These are phyloP conservation scores for Rhodotorula sp. DNA, from an alignment of 1,284 basidiomycete species.

Conservation along the genomic window DNA sequence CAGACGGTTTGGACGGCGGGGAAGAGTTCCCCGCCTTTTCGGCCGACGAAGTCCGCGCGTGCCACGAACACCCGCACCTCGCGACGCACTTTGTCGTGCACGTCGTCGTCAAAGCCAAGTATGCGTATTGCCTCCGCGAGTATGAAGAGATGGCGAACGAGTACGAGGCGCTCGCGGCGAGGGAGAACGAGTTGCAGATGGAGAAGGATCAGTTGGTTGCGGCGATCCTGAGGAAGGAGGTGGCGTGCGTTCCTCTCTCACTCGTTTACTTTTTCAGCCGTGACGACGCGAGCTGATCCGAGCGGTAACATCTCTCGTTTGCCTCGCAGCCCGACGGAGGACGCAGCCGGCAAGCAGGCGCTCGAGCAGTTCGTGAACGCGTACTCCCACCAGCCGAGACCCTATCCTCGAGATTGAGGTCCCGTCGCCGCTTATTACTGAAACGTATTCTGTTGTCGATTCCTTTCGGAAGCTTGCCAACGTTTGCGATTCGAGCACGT, in stretches of 20 bases:
- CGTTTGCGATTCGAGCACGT: no score
- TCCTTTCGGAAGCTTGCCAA: no score
- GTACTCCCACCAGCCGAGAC: slow-evolving; percentile 18
- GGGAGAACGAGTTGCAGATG: slow-evolving; percentile 57
- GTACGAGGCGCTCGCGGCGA: slow-evolving; percentile 57
- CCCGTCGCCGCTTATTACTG: background rate
- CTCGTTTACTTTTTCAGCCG: background rate
- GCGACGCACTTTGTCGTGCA: slow-evolving; percentile 53
- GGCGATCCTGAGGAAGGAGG: slow-evolving; percentile 50
- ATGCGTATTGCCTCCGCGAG: slow-evolving; percentile 61
- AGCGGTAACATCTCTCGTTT: background rate
- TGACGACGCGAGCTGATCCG: background rate
- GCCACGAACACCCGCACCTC: slow-evolving; percentile 29
- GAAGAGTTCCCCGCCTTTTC: background rate
- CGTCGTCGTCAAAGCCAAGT: slow-evolving; percentile 72
- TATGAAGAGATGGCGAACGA: slow-evolving; percentile 64
- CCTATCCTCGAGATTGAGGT: slow-evolving; percentile 4
- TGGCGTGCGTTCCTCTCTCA: slow-evolving; percentile 29
- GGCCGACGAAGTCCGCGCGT: slow-evolving; percentile 21
- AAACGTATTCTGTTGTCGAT: no score
- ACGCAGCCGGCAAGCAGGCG: background rate
- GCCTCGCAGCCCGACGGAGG: background rate
- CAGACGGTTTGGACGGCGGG: background rate
- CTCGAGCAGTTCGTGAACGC: slow-evolving; percentile 21
- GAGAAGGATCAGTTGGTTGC: slow-evolving; percentile 62